phyloP scores from a whole-genome alignment of 2,329 filamentous ascomycete species.

The Lasiodiplodia hormozganensis region DNA sequence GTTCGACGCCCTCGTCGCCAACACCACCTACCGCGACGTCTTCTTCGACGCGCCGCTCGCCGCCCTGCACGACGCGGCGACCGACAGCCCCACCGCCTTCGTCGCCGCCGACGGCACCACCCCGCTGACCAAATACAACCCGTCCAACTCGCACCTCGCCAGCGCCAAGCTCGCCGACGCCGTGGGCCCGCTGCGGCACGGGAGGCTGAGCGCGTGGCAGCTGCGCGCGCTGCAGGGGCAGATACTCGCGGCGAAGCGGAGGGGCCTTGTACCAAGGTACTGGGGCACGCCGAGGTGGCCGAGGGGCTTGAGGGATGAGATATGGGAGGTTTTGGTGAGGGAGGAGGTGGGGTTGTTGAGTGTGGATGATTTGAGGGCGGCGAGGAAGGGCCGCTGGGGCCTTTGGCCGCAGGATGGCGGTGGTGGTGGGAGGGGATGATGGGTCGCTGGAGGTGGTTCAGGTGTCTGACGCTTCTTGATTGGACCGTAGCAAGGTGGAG shows the following conservation, averaged over 20 bases:
- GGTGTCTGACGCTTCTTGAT: too few species aligned
- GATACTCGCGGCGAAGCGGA: constrained; percentile 57
- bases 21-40: constrained; percentile 58
- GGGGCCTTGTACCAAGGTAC: constrained; percentile 63
- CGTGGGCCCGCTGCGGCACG: constrained; percentile 52
- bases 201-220: constrained; percentile 55
- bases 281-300: constrained; percentile 66
- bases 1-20: constrained; percentile 54
- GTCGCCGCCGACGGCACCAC: constrained; percentile 52
- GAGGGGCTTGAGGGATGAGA: constrained; percentile 57
- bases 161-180: constrained; percentile 63
- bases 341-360: constrained; percentile 64
- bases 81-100: background rate
- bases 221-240: constrained; percentile 57
- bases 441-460: rapidly evolving
- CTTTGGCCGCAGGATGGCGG: background rate
- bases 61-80: constrained; percentile 38
- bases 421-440: background rate
- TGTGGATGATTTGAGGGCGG: constrained; percentile 59
- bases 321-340: constrained; percentile 61
- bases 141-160: constrained; percentile 72
- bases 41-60: constrained; percentile 62
- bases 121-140: constrained; percentile 59
- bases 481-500: too few species aligned
- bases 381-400: background rate